Percentiles rank a stretch among this genome's conserved stretches.
Conservation (phyloP, 352 stramenopile genomes). For the Phytophthora europaea region DNA sequence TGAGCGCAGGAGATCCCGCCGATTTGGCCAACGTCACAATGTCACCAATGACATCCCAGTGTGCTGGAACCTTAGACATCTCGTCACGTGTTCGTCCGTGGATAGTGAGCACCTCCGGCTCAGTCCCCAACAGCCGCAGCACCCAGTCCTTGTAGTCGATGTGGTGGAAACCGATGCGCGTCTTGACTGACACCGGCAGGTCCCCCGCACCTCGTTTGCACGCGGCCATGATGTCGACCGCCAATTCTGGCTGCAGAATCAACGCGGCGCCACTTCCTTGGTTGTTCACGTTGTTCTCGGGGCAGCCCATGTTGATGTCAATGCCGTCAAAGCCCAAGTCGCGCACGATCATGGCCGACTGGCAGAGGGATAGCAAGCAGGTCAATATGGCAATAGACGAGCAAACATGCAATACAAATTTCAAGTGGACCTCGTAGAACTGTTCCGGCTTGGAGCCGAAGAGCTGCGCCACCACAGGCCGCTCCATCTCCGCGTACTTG, state of each 20-base stretch:
- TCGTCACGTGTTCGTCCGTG: constrained; percentile 83
- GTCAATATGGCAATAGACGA: background rate
- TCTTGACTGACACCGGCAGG: constrained; percentile 83
- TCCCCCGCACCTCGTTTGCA: constrained; percentile 76
- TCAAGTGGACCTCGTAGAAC: constrained; percentile 76
- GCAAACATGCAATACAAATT: background rate
- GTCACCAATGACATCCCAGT: constrained; percentile 87
- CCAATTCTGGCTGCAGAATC: constrained; percentile 69
- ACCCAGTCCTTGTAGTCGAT: constrained; percentile 89
- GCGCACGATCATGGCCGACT: constrained; percentile 81
- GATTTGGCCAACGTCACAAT: constrained; percentile 66
- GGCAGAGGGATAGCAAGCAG: constrained; percentile 5
- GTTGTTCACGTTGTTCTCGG: constrained; percentile 81
- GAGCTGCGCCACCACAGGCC: constrained; percentile 82
- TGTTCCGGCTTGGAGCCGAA: constrained; percentile 90
- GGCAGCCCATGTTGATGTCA: constrained; percentile 91
- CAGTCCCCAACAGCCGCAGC: constrained; percentile 66
- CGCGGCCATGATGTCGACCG: constrained; percentile 69
- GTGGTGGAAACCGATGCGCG: constrained; percentile 78
- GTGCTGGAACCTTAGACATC: constrained; percentile 84
- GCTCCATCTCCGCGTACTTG: constrained; percentile 77
- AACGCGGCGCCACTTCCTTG: constrained; percentile 79
- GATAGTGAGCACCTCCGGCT: constrained; percentile 81
- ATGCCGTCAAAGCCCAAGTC: constrained; percentile 89
- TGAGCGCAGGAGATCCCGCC: constrained; percentile 60